Evolutionary conservation across 345 rosid species (phyloP), one percentile per base, ranked within the genome.

Genomic region (Populus pruinosa): DNA sequence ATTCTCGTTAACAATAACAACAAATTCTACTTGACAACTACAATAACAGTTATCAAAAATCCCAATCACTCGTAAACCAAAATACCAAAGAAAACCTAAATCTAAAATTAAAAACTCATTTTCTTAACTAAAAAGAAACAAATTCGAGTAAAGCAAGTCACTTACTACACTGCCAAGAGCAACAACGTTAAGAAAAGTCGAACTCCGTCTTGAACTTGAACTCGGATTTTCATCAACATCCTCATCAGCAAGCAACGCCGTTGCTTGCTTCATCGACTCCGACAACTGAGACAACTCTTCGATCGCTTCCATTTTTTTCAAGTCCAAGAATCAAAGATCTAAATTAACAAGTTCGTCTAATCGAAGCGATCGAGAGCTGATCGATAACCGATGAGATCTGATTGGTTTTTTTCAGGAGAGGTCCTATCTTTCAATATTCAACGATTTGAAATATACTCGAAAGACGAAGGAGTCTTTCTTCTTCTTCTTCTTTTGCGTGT

Each of bases 151-250:
- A 53, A 18, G 49, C 23, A 43, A 31, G 29, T 36, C n/a, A 61
- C 98, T 84, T 80, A 96, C 99, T 67, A 96, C 91, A 87, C 86
- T 91, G 82, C 99, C 99, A 1, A 96, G 80, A 31, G 89, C 92
- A 66, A 93, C 91, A 63, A 90, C 97, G 81, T 92, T 94, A 18
- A 96, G 91, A 80, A 91, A 92, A 82, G 94, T 82, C 43, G 97
- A 82, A 4, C 91, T 55, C n/a, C 97, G 98, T 71, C 84, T 85
- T n/a, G 91, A 85, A 59, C 94, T 86, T 11, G 88, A 82, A 47
- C 78, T 43, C 50, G 97, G 83, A 74, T 78, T 82, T 65, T 96
- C 94, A 68, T 92, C 97, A 49, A 88, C 80, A 77, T 92, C 98
- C 76, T 96, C 99, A 73, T 94, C 98, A 38, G 98, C 98, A 63